Base-by-base conservation (phyloP, 2,329 filamentous ascomycete genomes). In the Drechslerella coelobrocha region DNA sequence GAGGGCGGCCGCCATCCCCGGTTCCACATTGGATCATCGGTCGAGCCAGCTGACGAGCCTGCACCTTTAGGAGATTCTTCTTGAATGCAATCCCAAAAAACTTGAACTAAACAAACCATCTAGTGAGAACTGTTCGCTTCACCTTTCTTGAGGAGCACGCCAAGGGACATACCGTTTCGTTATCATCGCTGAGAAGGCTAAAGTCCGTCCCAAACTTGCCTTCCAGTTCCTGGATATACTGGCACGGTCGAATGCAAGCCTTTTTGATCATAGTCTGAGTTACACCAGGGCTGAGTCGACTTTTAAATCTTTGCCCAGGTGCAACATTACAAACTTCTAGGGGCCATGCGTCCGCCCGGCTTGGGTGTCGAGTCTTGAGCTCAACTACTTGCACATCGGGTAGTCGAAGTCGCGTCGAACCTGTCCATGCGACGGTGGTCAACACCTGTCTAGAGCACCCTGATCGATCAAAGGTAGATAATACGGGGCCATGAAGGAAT, bases 91-190 rank as follows among this genome's bases (percentile, higher is more conserved):
- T 57, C 8, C 59, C 65, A 39, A 66, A 73, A 6, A 8, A 14
- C 41, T 37, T 12, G 29, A 73, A 27, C 71, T 68, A 74, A 50
- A 19, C 19, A 29, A 12, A 52, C 37, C 6, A 17, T 14, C 10
- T 17, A 29, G 10, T 14, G 17, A 52, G n/a, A 26, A 8, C 12
- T 17, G 10, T 47, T 12, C 14, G 27, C 52, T 27, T 45, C 19
- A 7, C 43, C 31, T n/a, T 26, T 24, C 5, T 24, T n/a, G n/a
- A 14, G 29, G 34, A 2, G n/a, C 29, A 48, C 5, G 7, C 7
- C 31, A 14, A 12, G 34, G n/a, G 5, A 27, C 45, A 17, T 59
- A 65, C 61, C 14, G 61, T 60, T 17, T 2, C 17, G 29, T 60
- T 66, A 19, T 10, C 9, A 19, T 2, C 21, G 24, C 17, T 12